A percentile compares a stretch with the other conserved stretches of the same genome.
These are phyloP conservation scores for Globisporangium barbulae DNA, from an alignment of 352 stramenopile species.

Conservation along the genomic window DNA sequence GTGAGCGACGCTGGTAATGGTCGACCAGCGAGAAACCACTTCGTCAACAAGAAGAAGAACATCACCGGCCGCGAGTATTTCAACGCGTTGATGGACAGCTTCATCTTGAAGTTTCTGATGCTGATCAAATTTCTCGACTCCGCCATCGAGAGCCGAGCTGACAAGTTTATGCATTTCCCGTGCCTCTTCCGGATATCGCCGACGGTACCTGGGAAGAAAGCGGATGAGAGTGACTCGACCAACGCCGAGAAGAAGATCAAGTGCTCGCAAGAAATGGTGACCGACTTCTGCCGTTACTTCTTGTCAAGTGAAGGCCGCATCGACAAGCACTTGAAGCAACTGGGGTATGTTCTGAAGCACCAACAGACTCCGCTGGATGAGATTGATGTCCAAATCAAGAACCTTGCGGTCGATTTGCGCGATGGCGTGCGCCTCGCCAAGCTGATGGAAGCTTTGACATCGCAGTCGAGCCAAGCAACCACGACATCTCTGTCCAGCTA, in stretches of 20 bases:
- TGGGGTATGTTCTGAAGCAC: slow-evolving; percentile 89
- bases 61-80: slow-evolving; percentile 80
- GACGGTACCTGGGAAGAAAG: slow-evolving; percentile 10
- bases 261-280: slow-evolving; percentile 90
- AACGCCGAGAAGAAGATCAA: slow-evolving; percentile 67
- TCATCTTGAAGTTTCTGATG: slow-evolving; percentile 91
- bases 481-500: slow-evolving; percentile 57
- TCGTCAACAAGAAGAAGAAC: slow-evolving; percentile 61
- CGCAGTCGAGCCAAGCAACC: slow-evolving; percentile 14
- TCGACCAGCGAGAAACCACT: slow-evolving; percentile 15
- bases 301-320: slow-evolving; percentile 93
- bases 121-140: slow-evolving; percentile 92
- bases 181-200: slow-evolving; percentile 86
- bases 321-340: slow-evolving; percentile 88
- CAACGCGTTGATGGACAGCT: slow-evolving; percentile 81
- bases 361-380: slow-evolving; percentile 94
- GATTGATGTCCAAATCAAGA: slow-evolving; percentile 90
- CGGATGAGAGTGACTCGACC: slow-evolving; percentile 9
- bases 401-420: slow-evolving; percentile 93
- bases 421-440: slow-evolving; percentile 94
- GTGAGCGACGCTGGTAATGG: slow-evolving; percentile 34
- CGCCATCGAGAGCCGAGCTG: slow-evolving; percentile 64
- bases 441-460: slow-evolving; percentile 90
- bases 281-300: slow-evolving; percentile 91
- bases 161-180: slow-evolving; percentile 80